Percentiles rank a stretch among this genome's conserved stretches.
Conservation (phyloP, 2,329 filamentous ascomycete species). For the Alternaria viburni region DNA sequence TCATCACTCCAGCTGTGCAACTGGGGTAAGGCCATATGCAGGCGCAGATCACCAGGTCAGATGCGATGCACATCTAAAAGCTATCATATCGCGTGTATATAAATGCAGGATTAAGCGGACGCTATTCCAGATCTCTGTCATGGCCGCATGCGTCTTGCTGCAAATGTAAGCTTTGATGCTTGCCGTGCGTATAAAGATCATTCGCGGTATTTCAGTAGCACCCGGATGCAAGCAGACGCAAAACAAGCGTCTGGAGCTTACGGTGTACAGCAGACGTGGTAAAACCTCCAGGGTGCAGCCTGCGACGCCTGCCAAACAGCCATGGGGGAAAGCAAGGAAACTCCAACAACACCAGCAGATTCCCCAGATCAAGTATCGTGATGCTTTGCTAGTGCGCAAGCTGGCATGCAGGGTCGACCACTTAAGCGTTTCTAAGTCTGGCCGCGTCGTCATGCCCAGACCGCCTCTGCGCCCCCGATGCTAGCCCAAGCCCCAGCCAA, state of each 20-base stretch:
- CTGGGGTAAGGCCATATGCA: neutral
- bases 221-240: neutral
- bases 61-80: neutral
- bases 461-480: neutral
- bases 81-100: neutral
- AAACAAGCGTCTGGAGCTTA: neutral
- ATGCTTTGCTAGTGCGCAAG: conserved; percentile 1
- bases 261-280: neutral
- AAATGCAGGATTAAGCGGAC: neutral
- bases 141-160: neutral
- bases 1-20: neutral
- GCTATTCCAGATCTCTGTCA: neutral
- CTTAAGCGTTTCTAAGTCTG: conserved; percentile 25
- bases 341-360: conserved; percentile 1
- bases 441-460: conserved; percentile 13
- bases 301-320: neutral
- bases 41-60: neutral
- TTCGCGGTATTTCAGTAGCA: neutral
- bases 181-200: neutral
- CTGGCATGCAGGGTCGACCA: conserved; percentile 4
- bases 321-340: neutral
- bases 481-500: conserved; percentile 21
- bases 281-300: neutral
- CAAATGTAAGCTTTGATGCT: neutral
- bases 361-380: conserved; percentile 1